Conservation (phyloP, 2,329 filamentous ascomycete species). For the Pestalotiopsis sp. region DNA sequence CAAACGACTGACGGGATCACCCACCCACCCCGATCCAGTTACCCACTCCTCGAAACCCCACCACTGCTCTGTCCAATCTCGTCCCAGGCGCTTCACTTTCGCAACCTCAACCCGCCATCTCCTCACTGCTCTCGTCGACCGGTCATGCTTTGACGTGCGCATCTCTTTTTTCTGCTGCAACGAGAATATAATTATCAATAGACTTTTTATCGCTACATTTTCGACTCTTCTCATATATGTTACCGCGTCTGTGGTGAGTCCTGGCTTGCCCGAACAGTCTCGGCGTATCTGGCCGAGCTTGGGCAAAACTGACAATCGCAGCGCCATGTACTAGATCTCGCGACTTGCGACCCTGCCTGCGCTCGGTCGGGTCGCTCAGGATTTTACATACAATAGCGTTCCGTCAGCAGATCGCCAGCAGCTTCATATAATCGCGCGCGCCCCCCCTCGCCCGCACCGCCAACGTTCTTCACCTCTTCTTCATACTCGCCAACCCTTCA, state of each 20-base stretch:
- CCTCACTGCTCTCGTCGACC: constrained; percentile 21
- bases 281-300: constrained; percentile 19
- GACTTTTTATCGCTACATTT: constrained; percentile 2
- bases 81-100: constrained; percentile 33
- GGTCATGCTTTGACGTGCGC: constrained; percentile 23
- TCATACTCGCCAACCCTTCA: constrained; percentile 21
- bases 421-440: constrained; percentile 7
- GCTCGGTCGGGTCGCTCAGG: constrained; percentile 31
- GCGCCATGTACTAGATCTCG: constrained; percentile 40
- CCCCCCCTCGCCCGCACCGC: constrained; percentile 12
- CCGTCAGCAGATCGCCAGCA: constrained; percentile 14
- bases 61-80: constrained; percentile 29
- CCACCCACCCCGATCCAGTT: background rate
- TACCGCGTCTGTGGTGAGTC: constrained; percentile 26
- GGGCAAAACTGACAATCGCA: constrained; percentile 29
- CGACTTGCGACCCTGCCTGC: constrained; percentile 32
- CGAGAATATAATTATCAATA: constrained; percentile 23
- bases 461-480: background rate
- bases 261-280: constrained; percentile 19
- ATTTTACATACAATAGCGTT: constrained; percentile 4
- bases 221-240: constrained; percentile 8
- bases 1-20: background rate
- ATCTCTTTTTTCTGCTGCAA: constrained; percentile 17
- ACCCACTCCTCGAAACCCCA: constrained; percentile 14
- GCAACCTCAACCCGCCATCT: constrained; percentile 25